Evolutionary conservation across 2,329 filamentous ascomycete genomes (phyloP).

Genomic region (Alternaria metachromatica): DNA sequence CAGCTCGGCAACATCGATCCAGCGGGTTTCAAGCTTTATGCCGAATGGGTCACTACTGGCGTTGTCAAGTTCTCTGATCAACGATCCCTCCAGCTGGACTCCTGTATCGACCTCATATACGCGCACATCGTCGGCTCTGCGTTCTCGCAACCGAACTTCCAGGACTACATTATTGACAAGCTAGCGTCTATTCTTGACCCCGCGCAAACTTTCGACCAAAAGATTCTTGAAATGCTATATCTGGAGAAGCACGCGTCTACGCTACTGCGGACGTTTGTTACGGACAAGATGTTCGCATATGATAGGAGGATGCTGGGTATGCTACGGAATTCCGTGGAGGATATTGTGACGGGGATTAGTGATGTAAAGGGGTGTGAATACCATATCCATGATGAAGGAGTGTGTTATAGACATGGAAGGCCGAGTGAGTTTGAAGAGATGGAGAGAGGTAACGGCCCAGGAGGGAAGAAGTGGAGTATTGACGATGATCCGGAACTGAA

Average conservation of each 20-base stretch:
- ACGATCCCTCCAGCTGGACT: neutral
- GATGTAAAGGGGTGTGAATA: slow-evolving; percentile 6
- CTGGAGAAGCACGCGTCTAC: slow-evolving; percentile 8
- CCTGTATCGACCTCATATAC: slow-evolving; percentile 21
- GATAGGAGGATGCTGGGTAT: slow-evolving; percentile 16
- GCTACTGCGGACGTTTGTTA: slow-evolving; percentile 1
- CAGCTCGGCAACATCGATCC: slow-evolving; percentile 14
- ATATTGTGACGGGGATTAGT: neutral
- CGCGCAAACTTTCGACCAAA: slow-evolving; percentile 11
- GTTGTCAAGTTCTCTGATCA: neutral
- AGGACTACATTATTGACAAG: slow-evolving; percentile 20
- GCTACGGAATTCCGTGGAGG: slow-evolving; percentile 6
- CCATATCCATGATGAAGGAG: slow-evolving; percentile 9
- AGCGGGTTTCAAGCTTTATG: slow-evolving; percentile 20
- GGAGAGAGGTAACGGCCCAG: neutral
- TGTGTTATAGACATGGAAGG: slow-evolving; percentile 7
- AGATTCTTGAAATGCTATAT: slow-evolving; percentile 9
- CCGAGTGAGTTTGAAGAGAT: no score
- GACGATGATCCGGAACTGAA: neutral
- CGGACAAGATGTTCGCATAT: slow-evolving; percentile 19
- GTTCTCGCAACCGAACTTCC: slow-evolving; percentile 17
- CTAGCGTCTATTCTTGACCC: slow-evolving; percentile 1
- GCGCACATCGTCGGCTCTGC: slow-evolving; percentile 23
- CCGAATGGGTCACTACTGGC: slow-evolving; percentile 12
- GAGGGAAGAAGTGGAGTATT: neutral